Conservation (phyloP, 495 filamentous ascomycete species). For the Podospora anserina region DNA sequence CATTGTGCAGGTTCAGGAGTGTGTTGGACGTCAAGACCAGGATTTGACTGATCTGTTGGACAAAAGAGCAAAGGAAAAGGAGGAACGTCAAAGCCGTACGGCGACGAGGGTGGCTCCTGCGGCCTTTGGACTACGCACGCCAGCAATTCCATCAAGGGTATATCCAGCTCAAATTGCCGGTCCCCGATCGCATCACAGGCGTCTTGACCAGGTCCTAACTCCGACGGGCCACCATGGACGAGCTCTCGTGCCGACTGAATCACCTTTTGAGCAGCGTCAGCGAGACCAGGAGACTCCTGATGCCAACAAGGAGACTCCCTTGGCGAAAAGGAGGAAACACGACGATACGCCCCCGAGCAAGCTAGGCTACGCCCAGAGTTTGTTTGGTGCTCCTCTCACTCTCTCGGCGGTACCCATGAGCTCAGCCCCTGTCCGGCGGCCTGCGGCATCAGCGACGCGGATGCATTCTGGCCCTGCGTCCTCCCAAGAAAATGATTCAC, state of each 20-base stretch:
- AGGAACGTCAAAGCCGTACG: slow-evolving; percentile 40
- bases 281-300: slow-evolving; percentile 18
- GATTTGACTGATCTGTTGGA: slow-evolving; percentile 71
- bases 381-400: slow-evolving; percentile 49
- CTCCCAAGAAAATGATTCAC: slow-evolving; percentile 5
- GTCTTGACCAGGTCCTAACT: slow-evolving; percentile 45
- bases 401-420: slow-evolving; percentile 42
- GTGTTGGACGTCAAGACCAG: slow-evolving; percentile 65
- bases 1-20: slow-evolving; percentile 76
- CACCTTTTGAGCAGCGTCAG: slow-evolving; percentile 51
- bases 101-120: slow-evolving; percentile 28
- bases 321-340: slow-evolving; percentile 39
- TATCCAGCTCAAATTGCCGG: slow-evolving; percentile 17
- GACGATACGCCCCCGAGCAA: slow-evolving; percentile 42
- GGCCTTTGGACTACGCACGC: slow-evolving; percentile 9
- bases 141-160: slow-evolving; percentile 1
- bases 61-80: slow-evolving; percentile 55
- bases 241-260: slow-evolving; percentile 44
- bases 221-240: slow-evolving; percentile 51
- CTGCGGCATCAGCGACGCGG: not conserved
- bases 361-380: slow-evolving; percentile 49
- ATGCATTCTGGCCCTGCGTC: slow-evolving; percentile 13
- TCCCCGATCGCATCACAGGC: slow-evolving; percentile 41
- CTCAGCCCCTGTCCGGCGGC: slow-evolving; percentile 31
- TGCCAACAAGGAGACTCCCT: slow-evolving; percentile 19